Percentiles rank a stretch among this genome's conserved stretches.
phyloP scores from a whole-genome alignment of 2,329 filamentous ascomycete species.

The Neonectria punicea region DNA sequence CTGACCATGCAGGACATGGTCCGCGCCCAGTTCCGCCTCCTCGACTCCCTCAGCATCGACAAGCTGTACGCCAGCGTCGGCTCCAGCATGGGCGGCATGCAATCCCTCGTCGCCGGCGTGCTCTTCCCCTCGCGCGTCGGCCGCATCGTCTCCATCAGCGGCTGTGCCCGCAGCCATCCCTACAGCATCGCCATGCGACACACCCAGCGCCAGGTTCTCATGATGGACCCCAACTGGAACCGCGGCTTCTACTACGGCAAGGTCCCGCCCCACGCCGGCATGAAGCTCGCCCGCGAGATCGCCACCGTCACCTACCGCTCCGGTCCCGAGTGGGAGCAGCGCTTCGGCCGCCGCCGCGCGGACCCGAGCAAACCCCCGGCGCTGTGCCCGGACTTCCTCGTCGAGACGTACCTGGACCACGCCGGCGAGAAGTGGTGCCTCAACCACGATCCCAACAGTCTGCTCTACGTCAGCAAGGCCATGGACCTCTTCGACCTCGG shows the following conservation, averaged over 20 bases:
- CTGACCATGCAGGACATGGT: slow-evolving; percentile 98
- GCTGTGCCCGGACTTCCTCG: slow-evolving; percentile 95
- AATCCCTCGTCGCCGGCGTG: slow-evolving; percentile 87
- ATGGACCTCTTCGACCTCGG: slow-evolving; percentile 99
- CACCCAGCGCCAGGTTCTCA: slow-evolving; percentile 95
- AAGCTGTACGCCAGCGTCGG: slow-evolving; percentile 93
- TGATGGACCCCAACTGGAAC: slow-evolving; percentile 99
- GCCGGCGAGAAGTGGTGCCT: slow-evolving; percentile 98
- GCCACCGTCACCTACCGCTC: slow-evolving; percentile 97
- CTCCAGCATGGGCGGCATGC: slow-evolving; percentile 98
- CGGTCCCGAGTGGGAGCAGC: slow-evolving; percentile 96
- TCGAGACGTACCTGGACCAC: slow-evolving; percentile 98
- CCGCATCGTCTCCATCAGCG: slow-evolving; percentile 88
- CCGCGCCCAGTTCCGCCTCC: slow-evolving; percentile 88
- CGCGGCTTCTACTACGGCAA: slow-evolving; percentile 91
- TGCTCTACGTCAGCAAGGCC: slow-evolving; percentile 96
- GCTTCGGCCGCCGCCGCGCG: slow-evolving; percentile 88
- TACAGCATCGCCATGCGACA: slow-evolving; percentile 99
- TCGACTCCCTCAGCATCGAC: slow-evolving; percentile 80
- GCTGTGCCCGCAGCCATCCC: slow-evolving; percentile 92
- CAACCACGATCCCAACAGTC: slow-evolving; percentile 94
- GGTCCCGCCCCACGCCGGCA: slow-evolving; percentile 92
- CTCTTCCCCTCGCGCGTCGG: slow-evolving; percentile 85
- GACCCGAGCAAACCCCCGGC: slow-evolving; percentile 89
- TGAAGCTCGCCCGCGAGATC: slow-evolving; percentile 98